Evolutionary conservation across 140 eudicot species (phyloP).

Genomic region (Senecio squalidus): DNA sequence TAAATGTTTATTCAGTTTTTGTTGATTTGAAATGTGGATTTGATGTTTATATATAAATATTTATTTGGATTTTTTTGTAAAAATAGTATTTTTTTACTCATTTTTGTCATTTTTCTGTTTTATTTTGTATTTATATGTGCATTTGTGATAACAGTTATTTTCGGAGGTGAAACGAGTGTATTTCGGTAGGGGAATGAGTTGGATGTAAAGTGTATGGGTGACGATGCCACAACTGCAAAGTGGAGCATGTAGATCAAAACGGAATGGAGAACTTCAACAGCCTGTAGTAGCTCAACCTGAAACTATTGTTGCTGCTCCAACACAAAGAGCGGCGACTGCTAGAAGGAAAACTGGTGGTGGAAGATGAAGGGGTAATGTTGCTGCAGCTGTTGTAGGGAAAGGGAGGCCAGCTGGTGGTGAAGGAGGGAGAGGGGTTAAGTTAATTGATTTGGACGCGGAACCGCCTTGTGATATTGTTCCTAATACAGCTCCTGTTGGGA

Average conservation of each 20-base stretch:
- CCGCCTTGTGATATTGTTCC: slow-evolving; percentile 67
- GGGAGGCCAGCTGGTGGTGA: slow-evolving; percentile 75
- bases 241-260: slow-evolving; percentile 99
- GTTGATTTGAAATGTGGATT: no score
- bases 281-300: slow-evolving; percentile 72
- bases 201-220: slow-evolving; percentile 87
- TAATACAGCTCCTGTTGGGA: slow-evolving; percentile 43
- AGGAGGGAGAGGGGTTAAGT: slow-evolving; percentile 87
- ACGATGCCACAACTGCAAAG: slow-evolving; percentile 99
- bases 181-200: slow-evolving; percentile 33
- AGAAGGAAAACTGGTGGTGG: slow-evolving; percentile 80
- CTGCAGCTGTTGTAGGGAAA: slow-evolving; percentile 65
- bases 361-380: slow-evolving; percentile 88
- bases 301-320: slow-evolving; percentile 44
- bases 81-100: no score
- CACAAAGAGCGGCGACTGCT: slow-evolving; percentile 48
- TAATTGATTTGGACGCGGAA: slow-evolving; percentile 82
- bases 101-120: background rate
- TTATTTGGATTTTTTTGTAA: no score
- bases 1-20: no score
- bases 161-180: slow-evolving; percentile 28
- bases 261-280: slow-evolving; percentile 84
- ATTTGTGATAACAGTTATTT: slow-evolving; percentile 10
- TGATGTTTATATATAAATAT: no score
- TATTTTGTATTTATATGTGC: background rate